These are phyloP conservation scores for Phytophthora lateralis DNA, from an alignment of 352 stramenopile genomes.

Conservation along the genomic window DNA sequence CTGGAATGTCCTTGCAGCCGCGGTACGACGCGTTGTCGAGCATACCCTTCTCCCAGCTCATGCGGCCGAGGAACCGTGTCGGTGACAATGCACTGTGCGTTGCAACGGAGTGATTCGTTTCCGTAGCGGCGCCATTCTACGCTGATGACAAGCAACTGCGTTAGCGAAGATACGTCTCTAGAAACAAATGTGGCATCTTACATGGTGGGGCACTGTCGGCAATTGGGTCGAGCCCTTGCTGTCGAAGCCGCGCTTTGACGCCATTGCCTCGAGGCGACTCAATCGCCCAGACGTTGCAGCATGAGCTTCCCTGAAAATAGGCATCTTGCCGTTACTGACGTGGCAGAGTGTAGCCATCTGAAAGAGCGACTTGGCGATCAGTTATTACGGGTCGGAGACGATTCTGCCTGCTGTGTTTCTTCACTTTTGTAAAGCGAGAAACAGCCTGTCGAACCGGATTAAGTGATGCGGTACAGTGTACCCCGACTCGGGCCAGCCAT, in stretches of 20 bases:
- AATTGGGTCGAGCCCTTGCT: constrained; percentile 7
- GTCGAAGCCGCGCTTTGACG: constrained; percentile 4
- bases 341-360: constrained; percentile 14
- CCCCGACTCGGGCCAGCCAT: constrained; percentile 23
- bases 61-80: constrained; percentile 44
- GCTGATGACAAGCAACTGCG: constrained; percentile 4
- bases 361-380: neutral
- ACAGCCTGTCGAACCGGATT: too few species aligned
- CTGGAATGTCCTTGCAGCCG: constrained; percentile 3
- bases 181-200: constrained; percentile 5
- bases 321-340: constrained; percentile 3
- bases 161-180: neutral
- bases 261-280: constrained; percentile 1
- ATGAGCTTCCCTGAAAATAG: neutral
- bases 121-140: constrained; percentile 11
- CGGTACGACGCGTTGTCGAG: constrained; percentile 32
- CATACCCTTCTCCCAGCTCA: constrained; percentile 63
- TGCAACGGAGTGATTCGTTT: too few species aligned
- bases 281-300: neutral
- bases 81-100: neutral
- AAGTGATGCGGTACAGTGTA: too few species aligned
- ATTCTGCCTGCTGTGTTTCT: neutral
- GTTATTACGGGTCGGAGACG: neutral
- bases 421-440: too few species aligned
- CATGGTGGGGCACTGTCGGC: constrained; percentile 14